Base-by-base conservation (phyloP, 176 grass and related monocot genomes). In the Oryza brachyantha region DNA sequence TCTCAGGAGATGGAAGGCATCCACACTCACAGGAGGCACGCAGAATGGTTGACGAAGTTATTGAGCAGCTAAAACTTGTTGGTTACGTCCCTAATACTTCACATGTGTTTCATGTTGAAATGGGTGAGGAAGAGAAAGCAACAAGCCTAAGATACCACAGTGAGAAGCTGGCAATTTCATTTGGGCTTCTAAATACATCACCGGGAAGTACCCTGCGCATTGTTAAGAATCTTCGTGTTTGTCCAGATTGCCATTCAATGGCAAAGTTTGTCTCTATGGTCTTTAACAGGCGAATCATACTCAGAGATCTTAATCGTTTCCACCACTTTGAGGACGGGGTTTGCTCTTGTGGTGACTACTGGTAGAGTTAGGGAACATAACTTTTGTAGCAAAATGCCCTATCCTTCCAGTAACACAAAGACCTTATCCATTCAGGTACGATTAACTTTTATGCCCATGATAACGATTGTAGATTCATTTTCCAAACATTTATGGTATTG, bases 221-320 rank as follows among this genome's bases (percentile, higher is more conserved):
- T 45, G 92, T 94, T 13, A 91, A 94, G 86, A 94, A 94, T 79
- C 88, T 88, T 11, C 83, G 86, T 10, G 92, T 94, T 39, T 94
- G 92, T 54, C 67, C 80, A 46, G 92, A 94, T 73, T 94, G 92
- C 55, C 92, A 94, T 74, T 88, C 83, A 0, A 86, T 88, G 92
- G 88, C 86, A 13, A 94, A 94, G 68, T 63, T 91, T 67, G 92
- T 88, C 9, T 94, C 92, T 9, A 72, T 82, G 88, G 80, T 84
- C 36, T 94, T 88, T 59, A 83, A 81, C 67, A 88, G 92, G 68
- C 70, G 27, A 64, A 91, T 94, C 42, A 80, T 94, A 86, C 88
- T 94, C n/a, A 86, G 92, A 88, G 86, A 94, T 70, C 86, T 94
- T 28, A 94, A 91, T 73, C 92, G 88, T 13, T 94, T 88, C 59